Percentiles rank a stretch among this genome's conserved stretches.
Conservation (phyloP, 805 yeast species). For the Yarrowia keelungensis region DNA sequence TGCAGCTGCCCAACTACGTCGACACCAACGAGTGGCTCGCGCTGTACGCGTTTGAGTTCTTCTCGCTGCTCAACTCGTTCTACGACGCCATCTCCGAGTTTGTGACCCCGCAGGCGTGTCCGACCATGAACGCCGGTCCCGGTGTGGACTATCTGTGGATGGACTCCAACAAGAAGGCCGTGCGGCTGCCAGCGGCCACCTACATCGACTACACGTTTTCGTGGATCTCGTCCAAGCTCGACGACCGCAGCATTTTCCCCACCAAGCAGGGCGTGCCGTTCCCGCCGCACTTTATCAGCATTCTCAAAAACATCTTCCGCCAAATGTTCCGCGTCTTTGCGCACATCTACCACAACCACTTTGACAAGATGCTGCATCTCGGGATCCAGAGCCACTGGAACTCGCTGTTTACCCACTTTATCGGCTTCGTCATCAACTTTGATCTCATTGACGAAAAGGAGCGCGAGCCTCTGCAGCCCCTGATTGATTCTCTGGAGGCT, state of each 20-base stretch:
- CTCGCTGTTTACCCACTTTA: conserved; percentile 92
- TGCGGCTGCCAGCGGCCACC: conserved; percentile 88
- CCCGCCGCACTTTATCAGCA: conserved; percentile 82
- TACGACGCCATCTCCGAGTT: conserved; percentile 91
- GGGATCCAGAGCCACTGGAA: conserved; percentile 98
- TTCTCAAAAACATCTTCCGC: conserved; percentile 82
- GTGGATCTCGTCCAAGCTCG: conserved; percentile 87
- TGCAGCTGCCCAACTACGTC: conserved; percentile 92
- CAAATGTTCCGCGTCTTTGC: conserved; percentile 97
- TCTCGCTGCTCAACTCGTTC: conserved; percentile 83
- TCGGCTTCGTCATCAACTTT: conserved; percentile 85
- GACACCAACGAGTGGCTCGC: conserved; percentile 97
- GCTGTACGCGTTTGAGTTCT: conserved; percentile 86
- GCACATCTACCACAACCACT: conserved; percentile 92
- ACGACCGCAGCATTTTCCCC: conserved; percentile 90
- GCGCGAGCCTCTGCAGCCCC: conserved; percentile 73
- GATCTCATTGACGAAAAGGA: conserved; percentile 80
- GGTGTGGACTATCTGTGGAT: conserved; percentile 91
- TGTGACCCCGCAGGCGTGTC: conserved; percentile 86
- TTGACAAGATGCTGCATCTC: conserved; percentile 89
- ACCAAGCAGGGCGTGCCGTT: conserved; percentile 88
- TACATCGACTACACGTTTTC: conserved; percentile 90
- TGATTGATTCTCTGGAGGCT: conserved; percentile 79
- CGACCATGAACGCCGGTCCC: conserved; percentile 96
- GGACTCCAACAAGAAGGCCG: conserved; percentile 77